Evolutionary conservation across 78 protist species (phyloP), one percentile per base, ranked within the genome.

Genomic region (Tieghemostelium lacteum): DNA sequence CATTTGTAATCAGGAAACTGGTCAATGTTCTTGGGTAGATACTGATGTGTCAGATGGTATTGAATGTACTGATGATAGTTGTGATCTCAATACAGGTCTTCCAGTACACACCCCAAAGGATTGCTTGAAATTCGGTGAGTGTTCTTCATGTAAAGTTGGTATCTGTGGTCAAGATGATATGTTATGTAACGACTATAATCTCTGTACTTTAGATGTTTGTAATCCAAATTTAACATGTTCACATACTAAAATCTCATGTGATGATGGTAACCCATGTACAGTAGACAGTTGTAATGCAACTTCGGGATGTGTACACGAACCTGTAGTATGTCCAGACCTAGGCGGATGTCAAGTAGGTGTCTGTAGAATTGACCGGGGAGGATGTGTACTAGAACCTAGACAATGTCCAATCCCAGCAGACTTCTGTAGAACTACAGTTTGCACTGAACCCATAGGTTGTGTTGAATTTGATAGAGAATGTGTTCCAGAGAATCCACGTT

Each of bases 401-500:
- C 33, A 58, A 28, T 83, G 91, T 45, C 8, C 85, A 2, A 55
- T 72, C 20, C 72, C 33, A 7, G 57, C 54, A 4, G 66, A 40
- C 45, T 83, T 76, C 60, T 16, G 36, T 7, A 63, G 54, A 12
- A 20, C 39, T 16, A 33, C 66, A 12, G 75, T 40, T 40, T 83
- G 91, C 69, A 55, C 34, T 58, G 78, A 83, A 33, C 0, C 0
- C 3, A 12, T 69, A 19, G 91, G 91, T 45, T 83, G 91, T 45
- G 42, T 69, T 37, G 33, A 16, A 19, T 69, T 40, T 28, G 67
- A 52, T 14, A 66, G 50, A 37, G 55, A n/a, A 36, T 83, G 91
- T 17, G 42, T 50, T 24, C 28, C 65, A 2, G 57, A 34, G 54
- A 73, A 73, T 10, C 6, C 52, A 45, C 52, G 52, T 45, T 72